These are phyloP conservation scores for Paramecium tetraurelia DNA, from an alignment of 73 alveolate species.

Conservation along the genomic window DNA sequence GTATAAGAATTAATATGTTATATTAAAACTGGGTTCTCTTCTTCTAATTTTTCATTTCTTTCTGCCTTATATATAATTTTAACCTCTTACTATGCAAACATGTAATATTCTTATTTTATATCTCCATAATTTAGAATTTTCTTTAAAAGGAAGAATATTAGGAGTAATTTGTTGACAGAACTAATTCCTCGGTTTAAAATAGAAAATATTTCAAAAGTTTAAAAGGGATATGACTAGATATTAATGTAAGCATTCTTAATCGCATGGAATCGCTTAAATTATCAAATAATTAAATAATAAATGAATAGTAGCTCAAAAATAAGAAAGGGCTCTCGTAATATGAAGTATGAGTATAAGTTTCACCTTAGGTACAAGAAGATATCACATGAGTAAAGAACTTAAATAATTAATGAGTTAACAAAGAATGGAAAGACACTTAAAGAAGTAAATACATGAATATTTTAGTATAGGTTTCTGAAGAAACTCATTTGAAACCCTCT, in stretches of 20 bases:
- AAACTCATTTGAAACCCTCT: constrained; percentile 48
- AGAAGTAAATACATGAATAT: not conserved
- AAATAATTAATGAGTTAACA: not conserved
- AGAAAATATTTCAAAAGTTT: not conserved
- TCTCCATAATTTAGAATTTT: not conserved
- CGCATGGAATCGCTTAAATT: not conserved
- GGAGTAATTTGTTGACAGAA: not conserved
- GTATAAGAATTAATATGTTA: too few species aligned
- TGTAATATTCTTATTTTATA: not conserved
- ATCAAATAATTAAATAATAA: not conserved
- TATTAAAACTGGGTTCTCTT: not conserved
- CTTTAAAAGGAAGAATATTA: not conserved
- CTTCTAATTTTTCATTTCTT: not conserved
- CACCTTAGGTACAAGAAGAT: not conserved
- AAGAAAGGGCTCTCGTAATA: constrained; percentile 33
- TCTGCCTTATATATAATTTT: not conserved
- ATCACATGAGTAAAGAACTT: not conserved
- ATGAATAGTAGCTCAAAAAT: constrained; percentile 29
- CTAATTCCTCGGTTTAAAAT: not conserved
- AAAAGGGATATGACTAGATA: not conserved
- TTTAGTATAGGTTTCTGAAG: constrained; percentile 25
- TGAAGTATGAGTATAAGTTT: not conserved
- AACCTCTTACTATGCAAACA: too few species aligned
- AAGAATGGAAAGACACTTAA: constrained; percentile 51
- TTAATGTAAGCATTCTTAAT: not conserved